A percentile compares a stretch with the other conserved stretches of the same genome.
These are phyloP conservation scores for Tritrichomonas musculus DNA, from an alignment of 208 protist genomes.

Conservation along the genomic window DNA sequence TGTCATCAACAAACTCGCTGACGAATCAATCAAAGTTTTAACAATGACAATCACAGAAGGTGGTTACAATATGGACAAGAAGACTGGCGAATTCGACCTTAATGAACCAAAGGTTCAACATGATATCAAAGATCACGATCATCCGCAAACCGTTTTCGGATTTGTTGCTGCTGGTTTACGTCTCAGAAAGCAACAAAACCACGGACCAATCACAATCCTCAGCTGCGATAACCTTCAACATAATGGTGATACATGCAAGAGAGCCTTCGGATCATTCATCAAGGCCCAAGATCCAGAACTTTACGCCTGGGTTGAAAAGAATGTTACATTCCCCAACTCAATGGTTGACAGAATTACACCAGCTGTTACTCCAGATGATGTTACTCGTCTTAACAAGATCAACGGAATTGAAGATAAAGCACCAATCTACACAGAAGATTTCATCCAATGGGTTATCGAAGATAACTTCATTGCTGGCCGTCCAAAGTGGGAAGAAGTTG, in stretches of 20 bases:
- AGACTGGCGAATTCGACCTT: constrained; percentile 27
- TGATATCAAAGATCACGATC: constrained; percentile 3
- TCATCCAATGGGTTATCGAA: constrained; percentile 43
- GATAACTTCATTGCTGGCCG: constrained; percentile 40
- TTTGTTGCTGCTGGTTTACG: constrained; percentile 33
- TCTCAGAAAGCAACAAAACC: background rate
- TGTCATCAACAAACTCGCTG: constrained; percentile 30
- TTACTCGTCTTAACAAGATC: background rate
- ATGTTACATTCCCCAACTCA: constrained; percentile 37
- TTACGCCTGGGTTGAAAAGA: background rate
- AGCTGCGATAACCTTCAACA: constrained; percentile 43
- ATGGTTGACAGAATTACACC: constrained; percentile 46
- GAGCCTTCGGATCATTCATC: background rate
- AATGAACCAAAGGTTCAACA: background rate
- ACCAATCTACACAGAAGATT: constrained; percentile 34
- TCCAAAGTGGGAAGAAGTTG: constrained; percentile 36
- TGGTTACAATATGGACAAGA: constrained; percentile 34
- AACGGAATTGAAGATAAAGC: constrained; percentile 25
- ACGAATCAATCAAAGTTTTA: background rate
- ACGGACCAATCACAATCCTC: constrained; percentile 36
- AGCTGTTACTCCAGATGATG: background rate
- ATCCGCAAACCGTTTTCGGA: constrained; percentile 27
- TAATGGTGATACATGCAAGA: constrained; percentile 30
- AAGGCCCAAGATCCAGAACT: background rate
- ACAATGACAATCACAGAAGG: constrained; percentile 44